Percentiles rank a stretch among this genome's conserved stretches.
These are phyloP conservation scores for Monilinia laxa DNA, from an alignment of 2,329 filamentous ascomycete species.

Conservation along the genomic window DNA sequence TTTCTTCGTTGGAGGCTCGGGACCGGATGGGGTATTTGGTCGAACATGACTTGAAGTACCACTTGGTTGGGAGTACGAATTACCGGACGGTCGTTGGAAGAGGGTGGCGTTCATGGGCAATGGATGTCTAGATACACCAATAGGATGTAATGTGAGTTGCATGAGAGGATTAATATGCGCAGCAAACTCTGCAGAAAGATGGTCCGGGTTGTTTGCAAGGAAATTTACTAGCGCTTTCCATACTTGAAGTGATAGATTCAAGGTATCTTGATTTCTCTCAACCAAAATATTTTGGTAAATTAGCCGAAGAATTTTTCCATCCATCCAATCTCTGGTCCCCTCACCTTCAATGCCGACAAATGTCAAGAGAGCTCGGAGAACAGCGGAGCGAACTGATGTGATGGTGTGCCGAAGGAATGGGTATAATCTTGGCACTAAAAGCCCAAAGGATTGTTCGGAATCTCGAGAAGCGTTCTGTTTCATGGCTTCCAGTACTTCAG, in stretches of 20 bases:
- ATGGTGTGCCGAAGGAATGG: conserved; percentile 97
- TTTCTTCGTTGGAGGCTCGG: conserved; percentile 64
- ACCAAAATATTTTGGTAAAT: conserved; percentile 95
- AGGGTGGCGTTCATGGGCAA: conserved; percentile 87
- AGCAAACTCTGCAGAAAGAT: conserved; percentile 71
- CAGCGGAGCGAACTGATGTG: conserved; percentile 88
- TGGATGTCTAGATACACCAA: conserved; percentile 86
- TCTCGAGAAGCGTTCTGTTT: conserved; percentile 82
- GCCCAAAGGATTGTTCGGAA: conserved; percentile 83
- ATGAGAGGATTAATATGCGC: conserved; percentile 78
- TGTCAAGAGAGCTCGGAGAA: conserved; percentile 87
- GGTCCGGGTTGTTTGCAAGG: conserved; percentile 59
- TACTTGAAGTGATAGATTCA: conserved; percentile 80
- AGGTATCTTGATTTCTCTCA: conserved; percentile 80
- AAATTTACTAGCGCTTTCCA: conserved; percentile 77
- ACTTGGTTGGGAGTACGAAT: conserved; percentile 65
- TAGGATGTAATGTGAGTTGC: conserved; percentile 81
- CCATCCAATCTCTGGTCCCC: conserved; percentile 84
- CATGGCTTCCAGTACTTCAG: conserved; percentile 90
- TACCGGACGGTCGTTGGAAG: conserved; percentile 91
- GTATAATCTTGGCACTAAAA: conserved; percentile 89
- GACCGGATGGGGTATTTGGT: conserved; percentile 44
- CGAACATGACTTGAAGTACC: conserved; percentile 46
- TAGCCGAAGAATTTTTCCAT: conserved; percentile 81
- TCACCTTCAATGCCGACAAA: conserved; percentile 85